These are phyloP conservation scores for Globisporangium alternatum DNA, from an alignment of 352 stramenopile genomes.

Conservation along the genomic window DNA sequence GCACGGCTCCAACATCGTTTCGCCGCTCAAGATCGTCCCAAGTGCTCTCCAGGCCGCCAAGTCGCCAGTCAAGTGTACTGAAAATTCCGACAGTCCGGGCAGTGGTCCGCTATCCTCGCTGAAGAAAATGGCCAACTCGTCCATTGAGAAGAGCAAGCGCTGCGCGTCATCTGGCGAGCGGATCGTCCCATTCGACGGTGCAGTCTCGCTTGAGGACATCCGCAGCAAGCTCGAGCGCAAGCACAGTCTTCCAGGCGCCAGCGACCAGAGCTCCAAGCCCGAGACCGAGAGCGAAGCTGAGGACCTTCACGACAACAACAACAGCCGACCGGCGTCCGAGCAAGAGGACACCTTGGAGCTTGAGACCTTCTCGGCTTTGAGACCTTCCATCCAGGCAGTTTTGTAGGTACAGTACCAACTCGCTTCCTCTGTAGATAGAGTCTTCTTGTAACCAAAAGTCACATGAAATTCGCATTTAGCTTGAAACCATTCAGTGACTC, in stretches of 20 bases:
- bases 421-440: not conserved
- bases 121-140: slow-evolving; percentile 28
- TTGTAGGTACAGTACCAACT: slow-evolving; percentile 6
- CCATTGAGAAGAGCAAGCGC: slow-evolving; percentile 30
- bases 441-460: not conserved
- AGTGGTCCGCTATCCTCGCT: slow-evolving; percentile 15
- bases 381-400: not conserved
- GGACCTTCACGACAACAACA: slow-evolving; percentile 46
- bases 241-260: slow-evolving; percentile 23
- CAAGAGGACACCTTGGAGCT: slow-evolving; percentile 21
- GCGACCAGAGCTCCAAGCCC: slow-evolving; percentile 8
- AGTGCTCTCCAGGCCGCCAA: not conserved
- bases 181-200: slow-evolving; percentile 43
- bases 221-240: slow-evolving; percentile 53
- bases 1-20: slow-evolving; percentile 16
- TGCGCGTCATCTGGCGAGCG: slow-evolving; percentile 18
- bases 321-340: slow-evolving; percentile 34
- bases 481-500: not conserved
- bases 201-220: slow-evolving; percentile 54
- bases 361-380: slow-evolving; percentile 4
- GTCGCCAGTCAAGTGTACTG: not conserved
- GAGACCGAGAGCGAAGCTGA: slow-evolving; percentile 19
- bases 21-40: slow-evolving; percentile 10
- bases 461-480: not conserved
- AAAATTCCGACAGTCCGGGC: not conserved